Conservation (phyloP, 352 stramenopile species). For the Phytophthora melonis region DNA sequence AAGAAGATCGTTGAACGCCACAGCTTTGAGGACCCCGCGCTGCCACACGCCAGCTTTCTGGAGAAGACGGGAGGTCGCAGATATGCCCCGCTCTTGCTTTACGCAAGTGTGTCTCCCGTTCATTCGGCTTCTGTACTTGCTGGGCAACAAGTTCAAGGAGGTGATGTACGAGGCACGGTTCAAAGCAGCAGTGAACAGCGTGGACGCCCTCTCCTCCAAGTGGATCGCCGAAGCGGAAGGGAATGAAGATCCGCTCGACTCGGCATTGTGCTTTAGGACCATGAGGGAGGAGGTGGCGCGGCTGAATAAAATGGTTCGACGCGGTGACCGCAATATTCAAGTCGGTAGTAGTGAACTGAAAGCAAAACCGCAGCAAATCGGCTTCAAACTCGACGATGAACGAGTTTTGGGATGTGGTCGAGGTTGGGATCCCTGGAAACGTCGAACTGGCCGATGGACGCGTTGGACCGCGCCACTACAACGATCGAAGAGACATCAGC, state of each 20-base stretch:
- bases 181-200: constrained; percentile 31
- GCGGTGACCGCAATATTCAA: constrained; percentile 22
- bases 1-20: constrained; percentile 40
- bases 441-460: constrained; percentile 26
- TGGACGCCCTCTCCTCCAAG: constrained; percentile 36
- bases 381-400: background rate
- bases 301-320: constrained; percentile 44
- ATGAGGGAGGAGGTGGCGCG: constrained; percentile 41
- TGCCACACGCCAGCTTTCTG: constrained; percentile 41
- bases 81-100: constrained; percentile 50
- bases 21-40: constrained; percentile 34
- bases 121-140: constrained; percentile 46
- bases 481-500: constrained; percentile 42
- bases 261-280: constrained; percentile 40
- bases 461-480: constrained; percentile 49
- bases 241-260: constrained; percentile 10
- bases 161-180: constrained; percentile 49
- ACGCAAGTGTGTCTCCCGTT: constrained; percentile 48
- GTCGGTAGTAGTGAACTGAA: constrained; percentile 8
- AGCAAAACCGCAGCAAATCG: constrained; percentile 13
- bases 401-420: constrained; percentile 37
- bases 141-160: constrained; percentile 57
- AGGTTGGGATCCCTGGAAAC: constrained; percentile 38
- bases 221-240: constrained; percentile 25
- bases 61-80: constrained; percentile 24